These are phyloP conservation scores for Tinospora cordifolia DNA, from an alignment of 164 flowering plant genomes.

Conservation along the genomic window DNA sequence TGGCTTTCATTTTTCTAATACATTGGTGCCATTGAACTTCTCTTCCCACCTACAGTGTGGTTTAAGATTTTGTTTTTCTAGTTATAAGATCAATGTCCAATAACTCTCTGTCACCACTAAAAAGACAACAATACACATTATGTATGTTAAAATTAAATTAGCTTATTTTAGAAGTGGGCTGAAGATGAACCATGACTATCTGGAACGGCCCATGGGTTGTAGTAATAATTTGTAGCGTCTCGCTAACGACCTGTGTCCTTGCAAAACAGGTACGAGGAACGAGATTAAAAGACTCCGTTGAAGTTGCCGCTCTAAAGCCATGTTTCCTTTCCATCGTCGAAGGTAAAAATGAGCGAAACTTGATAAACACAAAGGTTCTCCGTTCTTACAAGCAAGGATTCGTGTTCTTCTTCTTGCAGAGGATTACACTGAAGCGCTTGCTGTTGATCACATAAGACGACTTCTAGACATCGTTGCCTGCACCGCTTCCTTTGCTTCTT, in stretches of 20 bases:
- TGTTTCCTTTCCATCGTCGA: slow-evolving; percentile 51
- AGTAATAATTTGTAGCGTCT: neutral
- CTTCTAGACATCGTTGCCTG: slow-evolving; percentile 90
- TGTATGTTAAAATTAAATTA: too few species aligned
- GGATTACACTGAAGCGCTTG: slow-evolving; percentile 65
- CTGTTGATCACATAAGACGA: slow-evolving; percentile 63
- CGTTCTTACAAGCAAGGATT: neutral
- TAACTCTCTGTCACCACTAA: too few species aligned
- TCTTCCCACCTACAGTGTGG: too few species aligned
- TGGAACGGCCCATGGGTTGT: too few species aligned
- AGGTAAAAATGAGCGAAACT: slow-evolving; percentile 33
- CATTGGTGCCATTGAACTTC: too few species aligned
- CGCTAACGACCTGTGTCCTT: neutral
- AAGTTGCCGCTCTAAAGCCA: slow-evolving; percentile 65
- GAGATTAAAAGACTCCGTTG: slow-evolving; percentile 59
- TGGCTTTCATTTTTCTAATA: too few species aligned
- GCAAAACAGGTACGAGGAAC: slow-evolving; percentile 60
- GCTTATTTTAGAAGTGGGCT: too few species aligned
- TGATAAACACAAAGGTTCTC: too few species aligned
- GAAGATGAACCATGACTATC: too few species aligned
- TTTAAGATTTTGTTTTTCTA: too few species aligned
- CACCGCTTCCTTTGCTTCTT: slow-evolving; percentile 55
- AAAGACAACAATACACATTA: too few species aligned
- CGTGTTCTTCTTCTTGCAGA: slow-evolving; percentile 35
- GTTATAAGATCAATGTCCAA: too few species aligned